Evolutionary conservation across 1,139 yeast genomes (phyloP).

Genomic region (Geotrichum histeridarum): DNA sequence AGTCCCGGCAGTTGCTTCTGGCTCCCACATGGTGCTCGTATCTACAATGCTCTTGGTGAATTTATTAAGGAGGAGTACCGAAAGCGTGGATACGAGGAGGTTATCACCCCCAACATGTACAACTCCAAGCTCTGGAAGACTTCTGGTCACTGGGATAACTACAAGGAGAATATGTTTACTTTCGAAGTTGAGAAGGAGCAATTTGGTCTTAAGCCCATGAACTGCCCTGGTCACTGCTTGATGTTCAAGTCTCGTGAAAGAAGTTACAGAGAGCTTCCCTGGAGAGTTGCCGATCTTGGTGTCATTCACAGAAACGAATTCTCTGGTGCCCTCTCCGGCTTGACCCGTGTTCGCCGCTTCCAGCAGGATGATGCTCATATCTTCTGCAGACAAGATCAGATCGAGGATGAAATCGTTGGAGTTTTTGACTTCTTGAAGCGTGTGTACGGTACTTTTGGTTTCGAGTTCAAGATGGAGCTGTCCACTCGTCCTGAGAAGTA

Average conservation of each 20-base stretch:
- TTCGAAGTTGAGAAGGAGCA: constrained; percentile 89
- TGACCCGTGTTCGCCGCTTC: constrained; percentile 94
- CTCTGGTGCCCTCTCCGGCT: constrained; percentile 83
- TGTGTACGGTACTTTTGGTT: constrained; percentile 80
- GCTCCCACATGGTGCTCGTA: constrained; percentile 97
- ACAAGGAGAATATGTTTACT: constrained; percentile 95
- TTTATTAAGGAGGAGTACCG: constrained; percentile 77
- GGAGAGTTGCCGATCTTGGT: constrained; percentile 95
- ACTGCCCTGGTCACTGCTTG: constrained; percentile 97
- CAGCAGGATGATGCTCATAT: constrained; percentile 99
- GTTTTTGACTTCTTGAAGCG: constrained; percentile 74
- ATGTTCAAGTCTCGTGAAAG: constrained; percentile 83
- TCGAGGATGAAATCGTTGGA: constrained; percentile 71
- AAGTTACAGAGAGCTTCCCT: constrained; percentile 89
- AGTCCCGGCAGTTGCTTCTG: constrained; percentile 97
- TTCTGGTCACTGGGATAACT: constrained; percentile 97
- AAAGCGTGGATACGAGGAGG: constrained; percentile 93
- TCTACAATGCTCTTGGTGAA: constrained; percentile 77
- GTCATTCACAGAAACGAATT: constrained; percentile 94
- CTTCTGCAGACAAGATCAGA: constrained; percentile 87
- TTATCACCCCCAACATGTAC: constrained; percentile 96
- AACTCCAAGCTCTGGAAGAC: constrained; percentile 94
- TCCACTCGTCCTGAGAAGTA: constrained; percentile 93
- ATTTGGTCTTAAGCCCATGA: constrained; percentile 91
- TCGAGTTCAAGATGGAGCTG: constrained; percentile 81